Evolutionary conservation across 2,329 filamentous ascomycete species (phyloP).

Genomic region (Penicillium sclerotigenum): DNA sequence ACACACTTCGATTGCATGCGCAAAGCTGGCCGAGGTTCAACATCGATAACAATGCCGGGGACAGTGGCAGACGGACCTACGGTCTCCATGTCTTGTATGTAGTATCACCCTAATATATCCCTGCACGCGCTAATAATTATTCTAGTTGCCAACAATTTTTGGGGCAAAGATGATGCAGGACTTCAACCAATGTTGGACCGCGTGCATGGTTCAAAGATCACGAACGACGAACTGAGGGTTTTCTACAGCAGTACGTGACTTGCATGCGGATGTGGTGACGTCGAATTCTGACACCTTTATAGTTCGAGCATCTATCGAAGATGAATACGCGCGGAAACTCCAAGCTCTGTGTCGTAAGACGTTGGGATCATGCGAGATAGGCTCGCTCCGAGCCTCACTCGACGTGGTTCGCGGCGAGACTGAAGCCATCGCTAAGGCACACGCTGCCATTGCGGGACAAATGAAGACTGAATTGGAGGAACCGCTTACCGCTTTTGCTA

Average conservation of each 20-base stretch:
- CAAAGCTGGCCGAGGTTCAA: constrained; percentile 39
- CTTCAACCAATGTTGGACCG: constrained; percentile 87
- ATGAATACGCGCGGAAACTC: constrained; percentile 91
- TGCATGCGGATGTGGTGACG: background rate
- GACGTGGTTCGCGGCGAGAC: constrained; percentile 86
- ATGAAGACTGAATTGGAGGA: constrained; percentile 98
- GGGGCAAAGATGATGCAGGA: constrained; percentile 98
- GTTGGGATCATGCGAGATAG: constrained; percentile 81
- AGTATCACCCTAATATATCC: background rate
- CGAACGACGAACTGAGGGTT: constrained; percentile 84
- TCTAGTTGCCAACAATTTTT: constrained; percentile 94
- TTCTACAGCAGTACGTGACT: constrained; percentile 77
- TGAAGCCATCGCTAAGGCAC: constrained; percentile 90
- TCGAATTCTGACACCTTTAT: background rate
- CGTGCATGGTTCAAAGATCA: constrained; percentile 91
- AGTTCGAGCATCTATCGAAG: constrained; percentile 88
- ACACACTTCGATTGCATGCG: constrained; percentile 24
- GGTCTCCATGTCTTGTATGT: constrained; percentile 65
- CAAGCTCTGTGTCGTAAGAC: constrained; percentile 82
- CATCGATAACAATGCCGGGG: constrained; percentile 54
- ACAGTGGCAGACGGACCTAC: constrained; percentile 60
- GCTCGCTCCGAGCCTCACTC: constrained; percentile 76
- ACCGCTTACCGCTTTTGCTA: constrained; percentile 83
- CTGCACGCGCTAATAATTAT: constrained; percentile 1
- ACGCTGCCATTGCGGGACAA: constrained; percentile 82